A percentile compares a stretch with the other conserved stretches of the same genome.
These are phyloP conservation scores for Pleomassaria siparia DNA, from an alignment of 2,329 filamentous ascomycete genomes.

Conservation along the genomic window DNA sequence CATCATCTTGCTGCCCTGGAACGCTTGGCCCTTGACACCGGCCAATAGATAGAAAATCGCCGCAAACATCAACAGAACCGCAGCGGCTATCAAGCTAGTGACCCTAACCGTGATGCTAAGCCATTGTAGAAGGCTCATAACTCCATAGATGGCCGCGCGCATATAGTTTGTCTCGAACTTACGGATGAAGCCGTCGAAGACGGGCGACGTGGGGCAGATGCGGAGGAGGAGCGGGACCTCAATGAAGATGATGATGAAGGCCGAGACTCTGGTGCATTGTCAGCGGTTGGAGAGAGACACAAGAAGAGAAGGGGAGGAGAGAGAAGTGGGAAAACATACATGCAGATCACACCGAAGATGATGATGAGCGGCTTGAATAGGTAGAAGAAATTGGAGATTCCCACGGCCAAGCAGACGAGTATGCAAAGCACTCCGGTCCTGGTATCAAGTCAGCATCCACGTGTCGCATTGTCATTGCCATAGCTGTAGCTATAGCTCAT, in stretches of 20 bases:
- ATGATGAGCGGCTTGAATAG: slow-evolving; percentile 51
- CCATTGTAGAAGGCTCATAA: slow-evolving; percentile 84
- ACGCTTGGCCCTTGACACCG: slow-evolving; percentile 78
- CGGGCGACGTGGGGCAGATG: slow-evolving; percentile 91
- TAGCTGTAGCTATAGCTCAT: neutral
- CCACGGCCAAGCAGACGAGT: slow-evolving; percentile 66
- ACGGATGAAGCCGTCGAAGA: slow-evolving; percentile 88
- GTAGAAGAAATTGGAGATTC: slow-evolving; percentile 69
- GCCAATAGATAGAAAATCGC: slow-evolving; percentile 79
- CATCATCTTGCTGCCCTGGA: slow-evolving; percentile 92
- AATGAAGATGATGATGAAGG: slow-evolving; percentile 55
- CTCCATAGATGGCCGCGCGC: slow-evolving; percentile 81
- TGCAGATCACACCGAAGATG: slow-evolving; percentile 59
- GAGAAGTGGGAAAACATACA: slow-evolving; percentile 40
- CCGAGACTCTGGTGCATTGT: slow-evolving; percentile 47
- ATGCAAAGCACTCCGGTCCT: slow-evolving; percentile 63
- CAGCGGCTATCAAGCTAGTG: slow-evolving; percentile 82
- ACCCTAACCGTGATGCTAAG: slow-evolving; percentile 66
- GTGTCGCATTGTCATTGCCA: neutral
- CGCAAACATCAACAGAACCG: slow-evolving; percentile 76
- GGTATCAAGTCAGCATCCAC: slow-evolving; percentile 6
- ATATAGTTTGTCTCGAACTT: slow-evolving; percentile 95
- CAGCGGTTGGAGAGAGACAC: slow-evolving; percentile 9
- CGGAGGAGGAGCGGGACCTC: slow-evolving; percentile 91
- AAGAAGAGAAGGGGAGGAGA: neutral